Percentiles rank a stretch among this genome's conserved stretches.
These are phyloP conservation scores for Fusarium citri DNA, from an alignment of 2,329 filamentous ascomycete species.

Conservation along the genomic window DNA sequence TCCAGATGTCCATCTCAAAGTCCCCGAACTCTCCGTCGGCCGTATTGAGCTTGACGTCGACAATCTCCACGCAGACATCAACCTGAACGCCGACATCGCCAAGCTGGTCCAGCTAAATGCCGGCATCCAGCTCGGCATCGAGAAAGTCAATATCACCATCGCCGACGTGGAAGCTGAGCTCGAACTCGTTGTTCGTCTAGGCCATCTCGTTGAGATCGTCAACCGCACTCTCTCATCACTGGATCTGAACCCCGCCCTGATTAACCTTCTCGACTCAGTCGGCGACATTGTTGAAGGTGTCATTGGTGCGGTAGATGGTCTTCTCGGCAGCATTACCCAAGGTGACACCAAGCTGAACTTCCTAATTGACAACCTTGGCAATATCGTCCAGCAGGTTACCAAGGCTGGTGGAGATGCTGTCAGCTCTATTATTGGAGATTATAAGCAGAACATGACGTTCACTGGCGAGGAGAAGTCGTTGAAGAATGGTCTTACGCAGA, in stretches of 20 bases:
- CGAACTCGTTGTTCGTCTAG: constrained; percentile 24
- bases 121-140: constrained; percentile 20
- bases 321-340: constrained; percentile 24
- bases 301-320: constrained; percentile 15
- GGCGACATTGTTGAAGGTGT: constrained; percentile 22
- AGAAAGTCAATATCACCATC: constrained; percentile 31
- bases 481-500: constrained; percentile 14
- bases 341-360: constrained; percentile 30
- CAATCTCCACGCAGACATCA: constrained; percentile 29
- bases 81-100: constrained; percentile 23
- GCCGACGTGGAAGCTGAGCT: constrained; percentile 27
- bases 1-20: constrained; percentile 28
- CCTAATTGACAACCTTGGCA: constrained; percentile 26
- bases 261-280: constrained; percentile 26
- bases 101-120: constrained; percentile 26
- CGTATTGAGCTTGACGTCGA: constrained; percentile 30
- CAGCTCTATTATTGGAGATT: constrained; percentile 26
- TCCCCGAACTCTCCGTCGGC: constrained; percentile 23
- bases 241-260: constrained; percentile 21
- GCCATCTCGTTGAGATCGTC: constrained; percentile 25
- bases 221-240: constrained; percentile 26
- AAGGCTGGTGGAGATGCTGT: constrained; percentile 17
- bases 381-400: constrained; percentile 25
- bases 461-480: constrained; percentile 23
- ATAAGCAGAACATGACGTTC: constrained; percentile 29